These are phyloP conservation scores for Durio zibethinus DNA, from an alignment of 345 rosid genomes.

Conservation along the genomic window DNA sequence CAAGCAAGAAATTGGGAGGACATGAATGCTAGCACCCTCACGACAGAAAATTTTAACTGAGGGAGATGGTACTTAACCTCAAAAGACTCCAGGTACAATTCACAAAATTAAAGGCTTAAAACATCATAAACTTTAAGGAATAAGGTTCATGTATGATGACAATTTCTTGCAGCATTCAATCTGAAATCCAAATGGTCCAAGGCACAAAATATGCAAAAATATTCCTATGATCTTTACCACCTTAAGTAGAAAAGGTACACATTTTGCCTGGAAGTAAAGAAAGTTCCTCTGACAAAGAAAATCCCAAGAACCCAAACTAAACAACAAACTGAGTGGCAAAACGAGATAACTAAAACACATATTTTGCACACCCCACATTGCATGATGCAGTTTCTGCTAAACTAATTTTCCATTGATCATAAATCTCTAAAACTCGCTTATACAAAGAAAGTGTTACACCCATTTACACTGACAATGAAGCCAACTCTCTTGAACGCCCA, in stretches of 20 bases:
- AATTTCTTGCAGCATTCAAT: background rate
- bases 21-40: background rate
- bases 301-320: background rate
- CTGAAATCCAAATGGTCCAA: background rate
- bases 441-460: too few relatives aligned
- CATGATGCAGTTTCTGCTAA: background rate
- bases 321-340: background rate
- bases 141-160: background rate
- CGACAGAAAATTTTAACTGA: background rate
- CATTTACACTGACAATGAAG: too few relatives aligned
- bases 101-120: background rate
- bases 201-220: background rate
- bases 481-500: too few relatives aligned
- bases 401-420: background rate
- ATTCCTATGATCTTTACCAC: background rate
- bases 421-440: background rate
- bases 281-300: background rate
- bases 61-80: background rate
- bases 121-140: background rate
- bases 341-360: background rate
- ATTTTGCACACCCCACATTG: background rate
- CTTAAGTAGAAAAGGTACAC: background rate
- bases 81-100: background rate
- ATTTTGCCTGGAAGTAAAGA: background rate
- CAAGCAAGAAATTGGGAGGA: background rate